Conservation (phyloP, 176 grass and related monocot genomes). For the Oryza coarctata region DNA sequence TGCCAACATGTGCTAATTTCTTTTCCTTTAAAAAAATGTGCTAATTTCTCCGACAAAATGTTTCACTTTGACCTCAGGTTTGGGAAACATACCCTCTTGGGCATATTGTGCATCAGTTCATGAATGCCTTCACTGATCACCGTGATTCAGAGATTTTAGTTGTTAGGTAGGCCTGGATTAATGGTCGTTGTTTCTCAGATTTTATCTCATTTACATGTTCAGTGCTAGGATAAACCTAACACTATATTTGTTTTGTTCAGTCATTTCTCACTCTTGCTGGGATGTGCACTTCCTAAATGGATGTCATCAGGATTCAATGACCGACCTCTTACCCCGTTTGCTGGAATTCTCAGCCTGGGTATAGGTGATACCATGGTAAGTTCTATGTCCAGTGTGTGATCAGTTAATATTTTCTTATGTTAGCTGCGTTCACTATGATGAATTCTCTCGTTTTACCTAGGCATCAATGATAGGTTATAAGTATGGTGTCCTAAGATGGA, state of each 20-base stretch:
- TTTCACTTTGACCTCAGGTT: slow-evolving; percentile 45
- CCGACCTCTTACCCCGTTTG: slow-evolving; percentile 78
- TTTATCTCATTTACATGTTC: slow-evolving; percentile 5
- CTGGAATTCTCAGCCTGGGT: slow-evolving; percentile 97
- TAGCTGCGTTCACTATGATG: neutral
- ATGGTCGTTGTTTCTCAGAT: slow-evolving; percentile 5
- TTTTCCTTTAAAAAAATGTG: neutral
- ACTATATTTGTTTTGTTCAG: slow-evolving; percentile 41
- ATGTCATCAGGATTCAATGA: slow-evolving; percentile 92
- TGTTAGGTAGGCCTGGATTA: slow-evolving; percentile 52
- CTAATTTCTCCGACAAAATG: slow-evolving; percentile 26
- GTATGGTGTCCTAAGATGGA: slow-evolving; percentile 89
- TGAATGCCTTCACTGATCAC: slow-evolving; percentile 99
- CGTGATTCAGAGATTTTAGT: slow-evolving; percentile 98
- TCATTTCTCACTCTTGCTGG: slow-evolving; percentile 90
- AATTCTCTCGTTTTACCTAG: slow-evolving; percentile 39
- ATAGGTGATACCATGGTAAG: slow-evolving; percentile 97
- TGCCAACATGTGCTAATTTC: slow-evolving; percentile 5
- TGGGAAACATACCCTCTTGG: slow-evolving; percentile 93
- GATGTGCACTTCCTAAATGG: slow-evolving; percentile 97
- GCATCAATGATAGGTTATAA: slow-evolving; percentile 97
- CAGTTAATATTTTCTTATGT: neutral
- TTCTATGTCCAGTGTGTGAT: slow-evolving; percentile 6
- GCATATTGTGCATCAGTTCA: slow-evolving; percentile 75
- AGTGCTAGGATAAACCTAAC: slow-evolving; percentile 6